Conservation (phyloP, 495 filamentous ascomycete species). For the Podospora bellae-mahoneyi region DNA sequence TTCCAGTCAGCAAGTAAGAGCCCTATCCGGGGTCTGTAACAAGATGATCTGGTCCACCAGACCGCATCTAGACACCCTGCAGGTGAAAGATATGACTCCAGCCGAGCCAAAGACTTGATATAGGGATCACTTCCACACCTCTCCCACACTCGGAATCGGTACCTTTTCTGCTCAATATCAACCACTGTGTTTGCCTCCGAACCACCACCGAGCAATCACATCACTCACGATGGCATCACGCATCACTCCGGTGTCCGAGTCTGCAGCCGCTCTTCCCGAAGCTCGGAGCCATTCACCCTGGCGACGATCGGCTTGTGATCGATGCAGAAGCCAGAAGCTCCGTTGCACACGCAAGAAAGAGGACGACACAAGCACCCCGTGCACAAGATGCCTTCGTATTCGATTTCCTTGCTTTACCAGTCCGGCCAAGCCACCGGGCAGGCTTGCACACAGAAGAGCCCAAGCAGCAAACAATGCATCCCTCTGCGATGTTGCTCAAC, state of each 20-base stretch:
- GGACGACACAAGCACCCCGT: slow-evolving; percentile 9
- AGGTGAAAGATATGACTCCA: not conserved
- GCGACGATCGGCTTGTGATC: slow-evolving; percentile 9
- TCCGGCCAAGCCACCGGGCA: slow-evolving; percentile 5
- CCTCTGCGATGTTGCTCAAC: not conserved
- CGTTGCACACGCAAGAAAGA: slow-evolving; percentile 11
- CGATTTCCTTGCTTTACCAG: slow-evolving; percentile 11
- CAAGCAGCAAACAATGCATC: not conserved
- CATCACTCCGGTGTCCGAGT: slow-evolving; percentile 2
- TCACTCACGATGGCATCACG: slow-evolving; percentile 2
- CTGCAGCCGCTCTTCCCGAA: slow-evolving; percentile 8
- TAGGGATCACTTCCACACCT: not conserved
- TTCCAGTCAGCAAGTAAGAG: not conserved
- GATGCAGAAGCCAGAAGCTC: slow-evolving; percentile 12
- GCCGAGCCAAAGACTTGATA: slow-evolving; percentile 1
- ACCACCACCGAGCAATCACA: not conserved
- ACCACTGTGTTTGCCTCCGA: not conserved
- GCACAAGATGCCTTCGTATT: slow-evolving; percentile 13
- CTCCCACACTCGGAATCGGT: not conserved
- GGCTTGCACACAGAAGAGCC: slow-evolving; percentile 7
- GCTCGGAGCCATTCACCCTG: slow-evolving; percentile 12
- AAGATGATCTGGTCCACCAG: slow-evolving; percentile 1
- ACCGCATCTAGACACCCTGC: slow-evolving; percentile 2
- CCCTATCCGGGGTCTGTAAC: slow-evolving; percentile 4
- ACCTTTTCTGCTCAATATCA: not conserved